Base-by-base conservation (phyloP, 177 flowering plant species). In the Vitis hybrid region DNA sequence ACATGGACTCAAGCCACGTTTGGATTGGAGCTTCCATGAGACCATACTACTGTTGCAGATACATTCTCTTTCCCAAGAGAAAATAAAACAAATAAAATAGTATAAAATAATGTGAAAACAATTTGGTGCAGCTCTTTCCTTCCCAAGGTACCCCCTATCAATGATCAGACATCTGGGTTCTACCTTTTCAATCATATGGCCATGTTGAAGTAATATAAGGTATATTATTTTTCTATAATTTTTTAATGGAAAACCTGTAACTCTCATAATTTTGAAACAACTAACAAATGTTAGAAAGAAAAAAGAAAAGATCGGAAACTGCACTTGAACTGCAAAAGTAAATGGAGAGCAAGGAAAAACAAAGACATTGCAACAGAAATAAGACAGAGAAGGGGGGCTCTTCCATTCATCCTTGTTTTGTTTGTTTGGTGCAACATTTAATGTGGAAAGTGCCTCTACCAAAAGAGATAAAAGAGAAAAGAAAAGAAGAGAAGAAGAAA, bases 71-170 rank as follows among this genome's bases (percentile, higher is more conserved):
- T 56, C 65, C 72, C 70, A 60, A 67, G 62, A 67, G 58, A 62
- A 17, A 65, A 67, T 7, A 28, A 22, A 67, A 17, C 3, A 52
- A 69, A 24, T n/a, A 38, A 22, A 38, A 31, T 1, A 24, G 15
- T 49, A 12, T 9, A n/a, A 44, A 59, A 24, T 31, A 10, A 49
- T 24, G 13, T 49, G 10, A 18, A 62, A 20, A 14, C 11, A 74
- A 14, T 44, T 24, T 11, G 28, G 52, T 7, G 67, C 70, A 38
- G 18, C 6, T 64, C 62, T 72, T 79, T 72, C 78, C 71, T 77
- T 75, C 71, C 81, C 83, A 69, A 74, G 69, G 76, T 66, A 63
- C 65, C 20, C 31, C 76, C 62, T 62, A 63, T 62, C 56, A 63
- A 76, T 76, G 59, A 76, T 72, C 62, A 54, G 51, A 24, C 64